Percentiles rank a stretch among this genome's conserved stretches.
phyloP scores from a whole-genome alignment of 2,329 filamentous ascomycete species.

The Aspergillus pseudonomiae region DNA sequence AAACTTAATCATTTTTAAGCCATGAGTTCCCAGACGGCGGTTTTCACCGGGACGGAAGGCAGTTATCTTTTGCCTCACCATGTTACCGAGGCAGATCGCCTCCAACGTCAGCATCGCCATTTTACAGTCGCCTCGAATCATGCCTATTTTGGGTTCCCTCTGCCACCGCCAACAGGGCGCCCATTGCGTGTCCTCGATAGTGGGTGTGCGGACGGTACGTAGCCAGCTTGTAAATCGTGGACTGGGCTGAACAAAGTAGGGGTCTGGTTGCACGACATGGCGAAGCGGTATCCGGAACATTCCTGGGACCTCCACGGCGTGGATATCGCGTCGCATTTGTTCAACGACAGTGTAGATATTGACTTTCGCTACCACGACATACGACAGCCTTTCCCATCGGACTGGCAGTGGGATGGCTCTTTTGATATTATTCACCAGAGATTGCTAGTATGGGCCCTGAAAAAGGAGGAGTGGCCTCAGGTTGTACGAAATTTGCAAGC shows the following conservation, averaged over 20 bases:
- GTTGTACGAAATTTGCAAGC: conserved; percentile 9
- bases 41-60: conserved; percentile 14
- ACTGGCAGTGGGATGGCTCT: conserved; percentile 2
- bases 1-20: neutral
- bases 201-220: conserved; percentile 18
- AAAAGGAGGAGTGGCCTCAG: conserved; percentile 11
- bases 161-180: neutral
- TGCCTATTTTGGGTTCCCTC: conserved; percentile 2
- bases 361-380: conserved; percentile 13
- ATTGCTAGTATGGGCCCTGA: conserved; percentile 17
- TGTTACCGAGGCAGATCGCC: conserved; percentile 12
- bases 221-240: neutral
- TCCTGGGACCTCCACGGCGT: conserved; percentile 10
- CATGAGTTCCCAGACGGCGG: neutral
- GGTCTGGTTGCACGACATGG: conserved; percentile 13
- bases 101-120: conserved; percentile 15
- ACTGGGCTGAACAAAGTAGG: conserved; percentile 6
- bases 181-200: conserved; percentile 10
- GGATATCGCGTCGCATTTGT: conserved; percentile 13
- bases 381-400: conserved; percentile 11
- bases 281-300: neutral
- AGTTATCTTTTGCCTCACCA: conserved; percentile 18
- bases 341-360: neutral
- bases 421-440: conserved; percentile 19
- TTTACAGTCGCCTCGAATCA: conserved; percentile 13